Percentiles rank a stretch among this genome's conserved stretches.
phyloP scores from a whole-genome alignment of 2,329 filamentous ascomycete species.

The Botryosphaeria dothidea region DNA sequence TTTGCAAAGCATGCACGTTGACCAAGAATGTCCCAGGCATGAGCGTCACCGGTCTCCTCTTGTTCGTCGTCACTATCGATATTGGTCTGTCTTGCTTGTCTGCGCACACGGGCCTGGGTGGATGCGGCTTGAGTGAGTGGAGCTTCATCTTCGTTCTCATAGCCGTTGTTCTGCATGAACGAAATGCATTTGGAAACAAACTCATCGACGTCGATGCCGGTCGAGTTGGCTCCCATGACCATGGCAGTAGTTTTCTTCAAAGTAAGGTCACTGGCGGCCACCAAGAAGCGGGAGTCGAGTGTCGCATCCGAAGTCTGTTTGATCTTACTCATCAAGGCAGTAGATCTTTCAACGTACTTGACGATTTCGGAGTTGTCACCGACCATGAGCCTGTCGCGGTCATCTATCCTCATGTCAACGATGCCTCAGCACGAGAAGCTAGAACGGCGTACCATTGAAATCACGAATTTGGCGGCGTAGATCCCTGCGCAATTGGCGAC shows the following conservation, averaged over 20 bases:
- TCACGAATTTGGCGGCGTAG: slow-evolving; percentile 67
- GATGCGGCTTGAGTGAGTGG: slow-evolving; percentile 48
- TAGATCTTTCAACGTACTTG: slow-evolving; percentile 66
- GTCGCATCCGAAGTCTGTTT: slow-evolving; percentile 89
- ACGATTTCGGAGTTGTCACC: slow-evolving; percentile 65
- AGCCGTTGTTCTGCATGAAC: slow-evolving; percentile 73
- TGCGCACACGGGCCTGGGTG: slow-evolving; percentile 54
- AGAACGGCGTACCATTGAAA: slow-evolving; percentile 53
- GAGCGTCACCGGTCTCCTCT: slow-evolving; percentile 69
- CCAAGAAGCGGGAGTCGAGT: slow-evolving; percentile 83
- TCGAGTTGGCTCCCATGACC: slow-evolving; percentile 69
- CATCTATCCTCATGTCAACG: slow-evolving; percentile 55
- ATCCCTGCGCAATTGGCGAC: slow-evolving; percentile 68
- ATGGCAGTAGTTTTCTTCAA: slow-evolving; percentile 76
- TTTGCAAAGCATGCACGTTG: slow-evolving; percentile 72
- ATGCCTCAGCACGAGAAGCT: neutral
- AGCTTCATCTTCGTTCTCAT: slow-evolving; percentile 47
- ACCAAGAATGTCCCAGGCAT: slow-evolving; percentile 86
- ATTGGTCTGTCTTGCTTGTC: slow-evolving; percentile 42
- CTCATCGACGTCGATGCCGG: slow-evolving; percentile 84
- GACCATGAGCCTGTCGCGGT: slow-evolving; percentile 69
- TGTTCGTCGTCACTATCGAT: slow-evolving; percentile 63
- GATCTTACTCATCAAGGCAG: slow-evolving; percentile 66
- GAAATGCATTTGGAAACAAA: slow-evolving; percentile 87
- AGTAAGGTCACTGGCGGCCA: slow-evolving; percentile 76